A percentile compares a stretch with the other conserved stretches of the same genome.
These are phyloP conservation scores for Pythium monospermum DNA, from an alignment of 352 stramenopile genomes.

Conservation along the genomic window DNA sequence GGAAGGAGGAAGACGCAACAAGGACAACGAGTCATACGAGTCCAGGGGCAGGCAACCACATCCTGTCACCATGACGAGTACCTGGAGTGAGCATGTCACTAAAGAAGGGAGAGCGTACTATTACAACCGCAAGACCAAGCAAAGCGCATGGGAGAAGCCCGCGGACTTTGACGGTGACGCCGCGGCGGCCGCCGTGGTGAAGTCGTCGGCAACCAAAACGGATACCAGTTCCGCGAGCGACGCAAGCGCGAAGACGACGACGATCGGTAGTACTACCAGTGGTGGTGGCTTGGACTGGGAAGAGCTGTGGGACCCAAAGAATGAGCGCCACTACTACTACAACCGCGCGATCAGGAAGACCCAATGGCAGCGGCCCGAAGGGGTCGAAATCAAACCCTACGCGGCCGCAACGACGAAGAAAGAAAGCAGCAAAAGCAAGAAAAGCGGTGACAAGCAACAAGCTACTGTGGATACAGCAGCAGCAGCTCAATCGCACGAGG, in stretches of 20 bases:
- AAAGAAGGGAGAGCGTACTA: constrained; percentile 86
- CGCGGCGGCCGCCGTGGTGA: neutral
- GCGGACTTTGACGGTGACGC: constrained; percentile 65
- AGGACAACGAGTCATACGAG: too few relatives aligned
- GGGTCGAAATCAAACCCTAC: constrained; percentile 73
- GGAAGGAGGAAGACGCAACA: too few relatives aligned
- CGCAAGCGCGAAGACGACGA: constrained; percentile 6
- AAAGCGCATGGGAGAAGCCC: constrained; percentile 85
- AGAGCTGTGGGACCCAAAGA: constrained; percentile 85
- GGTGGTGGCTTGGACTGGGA: constrained; percentile 53
- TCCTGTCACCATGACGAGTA: constrained; percentile 23
- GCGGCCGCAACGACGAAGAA: constrained; percentile 21
- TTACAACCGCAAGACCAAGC: constrained; percentile 84
- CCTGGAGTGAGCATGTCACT: constrained; percentile 84
- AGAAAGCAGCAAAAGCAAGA: constrained; percentile 16
- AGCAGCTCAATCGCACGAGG: constrained; percentile 3
- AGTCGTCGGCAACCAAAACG: neutral
- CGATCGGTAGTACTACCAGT: neutral
- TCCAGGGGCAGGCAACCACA: too few relatives aligned
- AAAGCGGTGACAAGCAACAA: constrained; percentile 9
- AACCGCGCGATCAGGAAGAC: constrained; percentile 76
- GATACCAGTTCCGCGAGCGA: constrained; percentile 2
- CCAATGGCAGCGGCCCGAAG: constrained; percentile 73
- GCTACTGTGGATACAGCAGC: neutral
- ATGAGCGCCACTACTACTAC: constrained; percentile 83